Percentiles rank a stretch among this genome's conserved stretches.
phyloP scores from a whole-genome alignment of 306 rosid species.

The peach (Prunus persica) region DNA sequence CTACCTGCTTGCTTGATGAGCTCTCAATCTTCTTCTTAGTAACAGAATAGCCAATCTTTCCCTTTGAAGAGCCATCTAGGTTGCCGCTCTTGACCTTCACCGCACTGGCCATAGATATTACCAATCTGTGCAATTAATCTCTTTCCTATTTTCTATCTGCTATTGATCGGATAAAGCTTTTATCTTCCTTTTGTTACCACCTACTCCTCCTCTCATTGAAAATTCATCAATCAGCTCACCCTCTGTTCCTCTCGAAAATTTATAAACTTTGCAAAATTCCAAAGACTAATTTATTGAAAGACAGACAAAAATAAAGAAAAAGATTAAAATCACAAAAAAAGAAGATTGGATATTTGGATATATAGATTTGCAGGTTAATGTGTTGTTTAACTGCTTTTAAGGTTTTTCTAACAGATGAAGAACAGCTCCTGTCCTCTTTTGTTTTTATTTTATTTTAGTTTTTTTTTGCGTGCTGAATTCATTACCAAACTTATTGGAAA shows the following conservation, averaged over 20 bases:
- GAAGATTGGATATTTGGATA: background rate
- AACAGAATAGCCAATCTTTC: constrained; percentile 45
- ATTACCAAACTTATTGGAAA: background rate
- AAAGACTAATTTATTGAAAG: background rate
- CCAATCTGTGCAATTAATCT: background rate
- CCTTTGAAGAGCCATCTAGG: constrained; percentile 57
- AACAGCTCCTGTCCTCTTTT: background rate
- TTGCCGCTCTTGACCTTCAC: constrained; percentile 46
- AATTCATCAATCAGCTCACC: constrained; percentile 14
- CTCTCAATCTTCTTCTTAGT: constrained; percentile 48
- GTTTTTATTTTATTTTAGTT: background rate
- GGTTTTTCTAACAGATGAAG: constrained; percentile 3
- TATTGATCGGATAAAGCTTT: constrained; percentile 30
- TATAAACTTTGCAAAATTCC: background rate
- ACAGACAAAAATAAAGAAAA: background rate
- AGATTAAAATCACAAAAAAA: background rate
- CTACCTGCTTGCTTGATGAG: constrained; percentile 50
- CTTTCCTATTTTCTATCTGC: background rate
- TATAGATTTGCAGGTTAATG: constrained; percentile 20
- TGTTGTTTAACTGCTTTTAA: constrained; percentile 26
- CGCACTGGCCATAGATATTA: constrained; percentile 43
- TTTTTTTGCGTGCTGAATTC: background rate
- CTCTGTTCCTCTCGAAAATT: background rate
- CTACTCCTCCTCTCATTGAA: constrained; percentile 18
- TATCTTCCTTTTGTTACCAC: constrained; percentile 8